These are phyloP conservation scores for Malus orientalis DNA, from an alignment of 306 rosid genomes.

Conservation along the genomic window DNA sequence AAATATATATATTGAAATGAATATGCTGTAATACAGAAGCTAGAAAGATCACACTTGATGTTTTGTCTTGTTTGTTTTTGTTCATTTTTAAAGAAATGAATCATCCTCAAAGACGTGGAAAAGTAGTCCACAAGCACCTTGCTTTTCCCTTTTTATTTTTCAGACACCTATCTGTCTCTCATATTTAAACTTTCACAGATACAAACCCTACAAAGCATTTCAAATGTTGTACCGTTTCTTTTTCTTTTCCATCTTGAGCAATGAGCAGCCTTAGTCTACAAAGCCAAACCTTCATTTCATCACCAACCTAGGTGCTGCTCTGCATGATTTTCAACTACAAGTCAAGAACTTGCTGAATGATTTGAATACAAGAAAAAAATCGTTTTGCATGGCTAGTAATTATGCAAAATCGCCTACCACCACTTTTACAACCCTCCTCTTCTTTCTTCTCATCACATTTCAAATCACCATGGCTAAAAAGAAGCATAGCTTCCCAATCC, in stretches of 20 bases:
- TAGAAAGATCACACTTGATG: background rate
- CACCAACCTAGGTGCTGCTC: background rate
- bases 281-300: background rate
- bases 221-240: constrained; percentile 13
- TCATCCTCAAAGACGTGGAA: constrained; percentile 17
- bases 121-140: constrained; percentile 32
- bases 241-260: constrained; percentile 7
- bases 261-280: constrained; percentile 2
- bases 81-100: background rate
- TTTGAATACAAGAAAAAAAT: constrained; percentile 1
- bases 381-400: constrained; percentile 56
- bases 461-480: constrained; percentile 31
- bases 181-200: constrained; percentile 17
- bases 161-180: background rate
- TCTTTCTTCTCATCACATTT: constrained; percentile 35
- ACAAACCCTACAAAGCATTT: constrained; percentile 26
- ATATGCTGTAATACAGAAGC: background rate
- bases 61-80: background rate
- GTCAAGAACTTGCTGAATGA: constrained; percentile 21
- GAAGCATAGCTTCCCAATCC: background rate
- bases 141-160: constrained; percentile 32
- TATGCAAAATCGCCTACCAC: constrained; percentile 24
- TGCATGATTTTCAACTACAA: background rate
- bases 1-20: background rate
- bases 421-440: constrained; percentile 22